phyloP scores from a whole-genome alignment of 1,284 basidiomycete genomes.

The Testicularia cyperi region DNA sequence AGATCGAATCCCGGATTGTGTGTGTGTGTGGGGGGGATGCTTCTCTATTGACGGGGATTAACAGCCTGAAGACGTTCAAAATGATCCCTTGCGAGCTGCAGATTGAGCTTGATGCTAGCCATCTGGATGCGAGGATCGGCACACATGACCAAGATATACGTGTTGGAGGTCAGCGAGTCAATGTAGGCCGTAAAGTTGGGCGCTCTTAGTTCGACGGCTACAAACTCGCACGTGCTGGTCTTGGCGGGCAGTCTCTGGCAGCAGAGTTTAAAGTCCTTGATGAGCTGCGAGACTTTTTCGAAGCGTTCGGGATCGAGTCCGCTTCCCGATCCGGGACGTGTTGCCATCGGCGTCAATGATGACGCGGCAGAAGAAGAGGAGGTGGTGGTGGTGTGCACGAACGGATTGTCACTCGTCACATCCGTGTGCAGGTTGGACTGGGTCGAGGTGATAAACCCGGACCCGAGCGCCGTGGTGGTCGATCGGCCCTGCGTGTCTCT shows the following conservation, averaged over 20 bases:
- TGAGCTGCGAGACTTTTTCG: conserved; percentile 90
- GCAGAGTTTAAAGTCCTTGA: conserved; percentile 90
- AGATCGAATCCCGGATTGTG: too few species aligned
- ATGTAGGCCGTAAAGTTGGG: conserved; percentile 78
- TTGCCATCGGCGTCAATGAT: neutral
- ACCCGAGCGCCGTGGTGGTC: conserved; percentile 4
- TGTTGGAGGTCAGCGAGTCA: conserved; percentile 89
- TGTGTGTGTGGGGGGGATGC: too few species aligned
- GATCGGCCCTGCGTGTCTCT: conserved; percentile 17
- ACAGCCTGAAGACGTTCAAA: conserved; percentile 66
- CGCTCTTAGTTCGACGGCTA: conserved; percentile 58
- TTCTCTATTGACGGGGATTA: conserved; percentile 18
- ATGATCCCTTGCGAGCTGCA: conserved; percentile 75
- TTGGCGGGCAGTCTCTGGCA: conserved; percentile 63
- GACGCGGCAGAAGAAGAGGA: neutral
- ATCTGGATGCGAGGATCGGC: conserved; percentile 84
- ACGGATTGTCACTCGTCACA: neutral
- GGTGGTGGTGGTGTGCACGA: neutral
- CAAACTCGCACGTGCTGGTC: conserved; percentile 38
- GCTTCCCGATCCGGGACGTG: neutral
- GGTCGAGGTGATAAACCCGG: conserved; percentile 18
- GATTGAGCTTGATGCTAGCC: conserved; percentile 78
- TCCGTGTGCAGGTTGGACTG: too few species aligned
- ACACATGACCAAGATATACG: conserved; percentile 86
- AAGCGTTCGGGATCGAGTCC: conserved; percentile 76